A percentile compares a stretch with the other conserved stretches of the same genome.
These are phyloP conservation scores for Rhododendron simsii DNA, from an alignment of 148 eudicot species.

Conservation along the genomic window DNA sequence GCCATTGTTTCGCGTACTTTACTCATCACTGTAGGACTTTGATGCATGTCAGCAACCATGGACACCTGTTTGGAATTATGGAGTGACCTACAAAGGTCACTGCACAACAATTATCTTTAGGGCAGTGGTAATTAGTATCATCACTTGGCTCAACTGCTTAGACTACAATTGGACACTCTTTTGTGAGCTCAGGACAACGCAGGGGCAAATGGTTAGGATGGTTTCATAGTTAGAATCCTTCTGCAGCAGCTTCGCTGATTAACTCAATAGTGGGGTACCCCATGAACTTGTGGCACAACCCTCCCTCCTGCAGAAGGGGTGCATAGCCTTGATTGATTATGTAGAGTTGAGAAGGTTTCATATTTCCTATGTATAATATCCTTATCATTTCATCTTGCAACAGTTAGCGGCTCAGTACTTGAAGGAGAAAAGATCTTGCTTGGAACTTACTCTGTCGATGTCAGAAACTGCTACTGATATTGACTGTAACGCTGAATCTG, in stretches of 20 bases:
- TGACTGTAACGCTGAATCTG: conserved; percentile 68
- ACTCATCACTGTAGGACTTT: not conserved
- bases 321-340: not conserved
- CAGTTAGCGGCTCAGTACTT: conserved; percentile 88
- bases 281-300: not conserved
- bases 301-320: not conserved
- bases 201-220: not conserved
- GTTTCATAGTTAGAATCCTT: not conserved
- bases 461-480: conserved; percentile 42
- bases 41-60: not conserved
- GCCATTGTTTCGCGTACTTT: not conserved
- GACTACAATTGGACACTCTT: not conserved
- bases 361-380: not conserved
- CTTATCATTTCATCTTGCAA: conserved; percentile 14
- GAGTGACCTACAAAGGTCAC: not conserved
- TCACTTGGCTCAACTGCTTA: not conserved
- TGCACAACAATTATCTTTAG: not conserved
- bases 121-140: not conserved
- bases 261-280: not conserved
- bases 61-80: not conserved
- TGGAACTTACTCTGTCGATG: conserved; percentile 80
- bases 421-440: conserved; percentile 74
- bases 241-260: not conserved
- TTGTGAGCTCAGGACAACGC: not conserved
- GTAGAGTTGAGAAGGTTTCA: conserved; percentile 1